phyloP scores from a whole-genome alignment of 1,139 yeast genomes.

The Geotrichum carabidarum region DNA sequence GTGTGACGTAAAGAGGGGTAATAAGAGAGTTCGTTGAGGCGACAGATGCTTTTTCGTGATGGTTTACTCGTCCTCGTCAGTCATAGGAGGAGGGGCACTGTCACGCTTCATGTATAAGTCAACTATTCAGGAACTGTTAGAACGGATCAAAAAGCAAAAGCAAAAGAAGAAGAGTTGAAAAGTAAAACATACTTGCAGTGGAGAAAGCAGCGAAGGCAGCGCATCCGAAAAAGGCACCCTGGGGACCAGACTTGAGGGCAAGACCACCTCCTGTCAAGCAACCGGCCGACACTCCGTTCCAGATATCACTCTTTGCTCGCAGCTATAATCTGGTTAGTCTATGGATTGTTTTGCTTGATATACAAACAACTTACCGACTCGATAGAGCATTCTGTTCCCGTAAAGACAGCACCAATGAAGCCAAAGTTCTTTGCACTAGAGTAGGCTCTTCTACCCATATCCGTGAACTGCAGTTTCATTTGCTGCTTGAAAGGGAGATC shows the following conservation, averaged over 20 bases:
- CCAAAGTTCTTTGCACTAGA: slow-evolving; percentile 92
- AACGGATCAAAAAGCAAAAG: not conserved
- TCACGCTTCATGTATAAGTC: slow-evolving; percentile 88
- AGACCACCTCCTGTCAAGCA: slow-evolving; percentile 90
- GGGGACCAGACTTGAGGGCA: slow-evolving; percentile 89
- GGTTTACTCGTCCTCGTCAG: slow-evolving; percentile 75
- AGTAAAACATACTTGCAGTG: slow-evolving; percentile 52
- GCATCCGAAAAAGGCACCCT: slow-evolving; percentile 86
- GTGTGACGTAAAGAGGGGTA: no score
- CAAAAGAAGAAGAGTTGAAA: not conserved
- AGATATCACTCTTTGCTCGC: slow-evolving; percentile 87
- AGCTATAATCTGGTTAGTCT: slow-evolving; percentile 33
- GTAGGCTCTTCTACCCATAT: slow-evolving; percentile 85
- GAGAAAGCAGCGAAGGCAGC: slow-evolving; percentile 97
- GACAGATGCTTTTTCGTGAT: no score
- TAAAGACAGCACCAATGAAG: slow-evolving; percentile 84
- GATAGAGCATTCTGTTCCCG: slow-evolving; percentile 91
- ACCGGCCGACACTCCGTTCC: slow-evolving; percentile 90
- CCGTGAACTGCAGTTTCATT: slow-evolving; percentile 82
- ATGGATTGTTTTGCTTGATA: slow-evolving; percentile 18
- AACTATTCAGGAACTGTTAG: slow-evolving; percentile 32
- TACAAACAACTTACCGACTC: slow-evolving; percentile 41
- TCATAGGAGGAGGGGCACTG: slow-evolving; percentile 74
- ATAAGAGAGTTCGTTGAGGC: no score
- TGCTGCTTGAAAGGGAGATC: slow-evolving; percentile 91